A percentile compares a stretch with the other conserved stretches of the same genome.
These are phyloP conservation scores for Euphorbia pulcherrima DNA, from an alignment of 345 rosid species.

Conservation along the genomic window DNA sequence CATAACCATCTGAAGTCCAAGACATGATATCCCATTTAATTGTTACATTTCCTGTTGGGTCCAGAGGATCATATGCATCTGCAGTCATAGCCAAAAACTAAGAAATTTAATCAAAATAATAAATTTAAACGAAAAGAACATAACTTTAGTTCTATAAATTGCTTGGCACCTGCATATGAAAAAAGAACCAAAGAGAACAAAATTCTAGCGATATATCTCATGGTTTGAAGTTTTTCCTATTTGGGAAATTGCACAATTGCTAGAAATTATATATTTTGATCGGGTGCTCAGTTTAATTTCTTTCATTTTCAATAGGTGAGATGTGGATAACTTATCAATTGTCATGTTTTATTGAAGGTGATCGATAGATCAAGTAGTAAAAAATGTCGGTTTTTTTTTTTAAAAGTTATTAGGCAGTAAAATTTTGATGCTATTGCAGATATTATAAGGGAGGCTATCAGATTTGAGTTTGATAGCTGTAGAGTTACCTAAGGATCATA, in stretches of 20 bases:
- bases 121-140: background rate
- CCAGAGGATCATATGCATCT: constrained; percentile 93
- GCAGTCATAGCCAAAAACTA: constrained; percentile 18
- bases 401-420: too few relatives aligned
- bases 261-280: constrained; percentile 15
- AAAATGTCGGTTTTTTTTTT: background rate
- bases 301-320: constrained; percentile 39
- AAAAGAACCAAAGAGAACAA: constrained; percentile 38
- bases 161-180: constrained; percentile 49
- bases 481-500: background rate
- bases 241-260: constrained; percentile 40
- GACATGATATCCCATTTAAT: constrained; percentile 87
- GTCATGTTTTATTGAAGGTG: constrained; percentile 20
- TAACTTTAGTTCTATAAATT: background rate
- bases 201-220: constrained; percentile 34
- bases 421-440: background rate
- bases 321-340: constrained; percentile 46
- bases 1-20: constrained; percentile 86
- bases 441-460: background rate
- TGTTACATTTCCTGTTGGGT: constrained; percentile 79
- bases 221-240: constrained; percentile 19
- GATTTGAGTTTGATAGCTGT: background rate
- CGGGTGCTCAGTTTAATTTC: constrained; percentile 9
- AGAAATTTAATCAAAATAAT: constrained; percentile 6
- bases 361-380: background rate